Evolutionary conservation across 345 rosid genomes (phyloP), one percentile per base, ranked within the genome.

Genomic region (Lepidium didymum): DNA sequence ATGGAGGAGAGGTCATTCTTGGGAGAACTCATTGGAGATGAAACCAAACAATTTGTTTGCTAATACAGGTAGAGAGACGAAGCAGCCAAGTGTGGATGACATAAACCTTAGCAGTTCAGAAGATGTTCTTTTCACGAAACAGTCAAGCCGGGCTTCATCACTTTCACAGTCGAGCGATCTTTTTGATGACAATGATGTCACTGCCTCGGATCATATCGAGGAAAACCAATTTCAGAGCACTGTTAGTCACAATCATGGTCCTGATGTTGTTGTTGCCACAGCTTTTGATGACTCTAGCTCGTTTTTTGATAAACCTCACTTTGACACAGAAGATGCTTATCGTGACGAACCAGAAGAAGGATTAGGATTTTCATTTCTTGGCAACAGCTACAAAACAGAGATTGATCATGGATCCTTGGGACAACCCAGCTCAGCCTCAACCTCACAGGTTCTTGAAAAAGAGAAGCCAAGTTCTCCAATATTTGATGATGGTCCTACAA

Each of bases 221-320:
- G 81, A 84, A 42, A 79, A 84, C 19, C 36, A 0, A 13, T 47
- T 64, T 18, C 59, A 56, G 45, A 47, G 59, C 21, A 64, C 52
- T 56, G 5, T 68, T 35, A 57, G 47, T 10, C 55, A 19, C 49
- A 80, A 62, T 46, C 21, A 62, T 1, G 37, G n/a, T 31, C 75
- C 72, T 78, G 80, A 77, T 68, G 72, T 74, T 42, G 80, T 54
- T n/a, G 43, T 29, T 47, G 58, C 78, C 68, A 62, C 49, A 0
- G 56, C 62, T 34, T 93, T 87, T 77, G 98, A 90, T 75, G 87
- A 87, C 65, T 85, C 70, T 74, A 86, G 75, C 63, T 92, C 82
- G 49, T 86, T 84, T 70, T 80, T 61, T 56, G 87, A 81, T 64
- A 79, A 64, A 38, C 58, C 59, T 74, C 77, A 75, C 23, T 80